Evolutionary conservation across 345 rosid genomes (phyloP).

Genomic region (Boechera stricta): DNA sequence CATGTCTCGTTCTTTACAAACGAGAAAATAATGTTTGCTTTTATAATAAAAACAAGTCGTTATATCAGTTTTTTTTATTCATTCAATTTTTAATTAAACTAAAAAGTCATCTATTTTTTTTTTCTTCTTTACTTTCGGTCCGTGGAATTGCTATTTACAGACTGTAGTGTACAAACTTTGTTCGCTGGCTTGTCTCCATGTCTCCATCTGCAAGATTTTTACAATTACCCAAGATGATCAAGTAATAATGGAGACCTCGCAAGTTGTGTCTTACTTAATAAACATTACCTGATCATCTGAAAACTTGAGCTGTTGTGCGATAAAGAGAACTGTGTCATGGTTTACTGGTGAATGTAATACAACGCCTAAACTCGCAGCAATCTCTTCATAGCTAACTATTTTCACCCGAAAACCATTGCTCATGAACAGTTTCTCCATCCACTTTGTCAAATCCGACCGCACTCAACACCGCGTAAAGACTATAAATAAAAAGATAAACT

Average conservation of each 20-base stretch:
- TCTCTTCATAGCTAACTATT: conserved; percentile 54
- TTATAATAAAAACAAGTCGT: no score
- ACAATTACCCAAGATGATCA: neutral
- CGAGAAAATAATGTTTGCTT: no score
- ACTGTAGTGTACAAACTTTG: no score
- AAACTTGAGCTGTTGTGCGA: conserved; percentile 75
- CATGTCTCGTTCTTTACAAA: no score
- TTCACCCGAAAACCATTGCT: conserved; percentile 67
- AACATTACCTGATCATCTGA: conserved; percentile 85
- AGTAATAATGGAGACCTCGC: neutral
- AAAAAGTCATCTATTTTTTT: no score
- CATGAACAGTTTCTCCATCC: conserved; percentile 77
- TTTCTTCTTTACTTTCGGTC: no score
- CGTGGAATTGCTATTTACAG: no score
- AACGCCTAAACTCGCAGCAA: conserved; percentile 63
- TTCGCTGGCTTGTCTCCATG: conserved; percentile 88
- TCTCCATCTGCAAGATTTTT: conserved; percentile 61
- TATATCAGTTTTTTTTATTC: no score
- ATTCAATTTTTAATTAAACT: no score
- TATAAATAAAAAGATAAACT: no score
- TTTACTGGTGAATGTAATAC: conserved; percentile 51
- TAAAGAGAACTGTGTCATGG: conserved; percentile 56
- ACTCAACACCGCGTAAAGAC: no score
- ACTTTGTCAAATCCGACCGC: conserved; percentile 57
- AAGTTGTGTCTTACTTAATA: neutral